A percentile compares a stretch with the other conserved stretches of the same genome.
Conservation (phyloP, 2,329 filamentous ascomycete genomes). For the Phaeophleospora eucalypticola region DNA sequence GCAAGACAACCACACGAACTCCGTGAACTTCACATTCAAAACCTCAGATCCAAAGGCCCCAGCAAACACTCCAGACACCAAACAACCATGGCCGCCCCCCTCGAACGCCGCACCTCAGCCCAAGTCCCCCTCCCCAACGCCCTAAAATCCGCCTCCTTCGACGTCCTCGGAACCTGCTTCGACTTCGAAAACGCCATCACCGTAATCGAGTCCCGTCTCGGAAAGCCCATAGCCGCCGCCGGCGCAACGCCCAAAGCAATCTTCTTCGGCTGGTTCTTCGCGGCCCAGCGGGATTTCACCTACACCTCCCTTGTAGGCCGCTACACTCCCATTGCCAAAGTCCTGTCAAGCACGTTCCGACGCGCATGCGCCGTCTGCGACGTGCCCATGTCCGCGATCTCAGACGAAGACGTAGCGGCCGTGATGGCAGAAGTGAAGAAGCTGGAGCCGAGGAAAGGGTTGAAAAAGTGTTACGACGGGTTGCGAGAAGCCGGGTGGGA, state of each 20-base stretch:
- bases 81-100: no score
- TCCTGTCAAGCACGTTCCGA: slow-evolving; percentile 24
- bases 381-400: slow-evolving; percentile 17
- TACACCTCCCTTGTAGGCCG: slow-evolving; percentile 25
- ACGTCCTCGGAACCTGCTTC: slow-evolving; percentile 32
- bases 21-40: no score
- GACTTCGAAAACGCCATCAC: slow-evolving; percentile 25
- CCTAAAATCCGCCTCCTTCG: slow-evolving; percentile 29
- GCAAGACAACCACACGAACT: no score
- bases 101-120: neutral
- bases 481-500: slow-evolving; percentile 27
- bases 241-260: slow-evolving; percentile 23
- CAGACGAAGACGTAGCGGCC: slow-evolving; percentile 26
- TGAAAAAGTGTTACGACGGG: slow-evolving; percentile 30
- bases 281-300: slow-evolving; percentile 31
- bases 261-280: slow-evolving; percentile 32
- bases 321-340: slow-evolving; percentile 29
- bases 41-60: no score
- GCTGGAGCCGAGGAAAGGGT: slow-evolving; percentile 18
- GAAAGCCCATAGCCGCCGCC: slow-evolving; percentile 13
- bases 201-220: slow-evolving; percentile 21
- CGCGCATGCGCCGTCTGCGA: slow-evolving; percentile 27
- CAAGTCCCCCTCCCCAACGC: neutral
- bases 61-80: no score
- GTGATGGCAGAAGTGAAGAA: slow-evolving; percentile 24